These are phyloP conservation scores for Fomitopsis betulina DNA, from an alignment of 1,284 basidiomycete genomes.

Conservation along the genomic window DNA sequence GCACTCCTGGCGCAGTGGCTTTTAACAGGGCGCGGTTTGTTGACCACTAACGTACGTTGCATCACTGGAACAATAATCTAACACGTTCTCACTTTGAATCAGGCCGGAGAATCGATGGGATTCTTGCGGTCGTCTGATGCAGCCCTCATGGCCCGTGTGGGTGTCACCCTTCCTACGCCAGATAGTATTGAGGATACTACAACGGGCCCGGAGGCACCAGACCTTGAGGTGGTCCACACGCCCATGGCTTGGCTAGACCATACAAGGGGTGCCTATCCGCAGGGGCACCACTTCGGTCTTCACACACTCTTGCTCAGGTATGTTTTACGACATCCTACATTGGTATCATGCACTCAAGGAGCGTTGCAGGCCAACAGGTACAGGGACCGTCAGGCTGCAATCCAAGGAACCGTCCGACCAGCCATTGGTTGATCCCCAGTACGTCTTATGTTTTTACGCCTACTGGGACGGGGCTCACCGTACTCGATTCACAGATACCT, in stretches of 20 bases:
- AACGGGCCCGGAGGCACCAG: slow-evolving; percentile 51
- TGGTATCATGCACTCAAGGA: not conserved
- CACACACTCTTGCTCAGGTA: slow-evolving; percentile 29
- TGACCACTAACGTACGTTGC: slow-evolving; percentile 47
- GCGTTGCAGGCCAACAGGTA: slow-evolving; percentile 36
- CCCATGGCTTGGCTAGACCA: slow-evolving; percentile 39
- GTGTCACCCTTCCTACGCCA: slow-evolving; percentile 26
- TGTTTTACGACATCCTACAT: not conserved
- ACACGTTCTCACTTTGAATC: not conserved
- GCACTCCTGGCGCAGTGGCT: slow-evolving; percentile 40
- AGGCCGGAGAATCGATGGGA: slow-evolving; percentile 55
- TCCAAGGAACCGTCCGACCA: slow-evolving; percentile 37
- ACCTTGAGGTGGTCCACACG: slow-evolving; percentile 52
- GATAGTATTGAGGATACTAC: slow-evolving; percentile 44
- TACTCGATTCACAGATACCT: slow-evolving; percentile 42
- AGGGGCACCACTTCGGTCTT: slow-evolving; percentile 25
- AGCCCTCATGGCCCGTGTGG: slow-evolving; percentile 37
- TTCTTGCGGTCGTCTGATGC: slow-evolving; percentile 56
- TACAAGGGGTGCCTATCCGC: slow-evolving; percentile 8
- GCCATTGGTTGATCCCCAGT: slow-evolving; percentile 43
- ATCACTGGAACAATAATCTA: not conserved
- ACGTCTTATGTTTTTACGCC: slow-evolving; percentile 4
- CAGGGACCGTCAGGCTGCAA: slow-evolving; percentile 35
- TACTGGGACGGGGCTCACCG: not conserved
- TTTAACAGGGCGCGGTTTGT: slow-evolving; percentile 38